Evolutionary conservation across 768 basidiomycete species (phyloP).

Genomic region (Podaxis rugospora): DNA sequence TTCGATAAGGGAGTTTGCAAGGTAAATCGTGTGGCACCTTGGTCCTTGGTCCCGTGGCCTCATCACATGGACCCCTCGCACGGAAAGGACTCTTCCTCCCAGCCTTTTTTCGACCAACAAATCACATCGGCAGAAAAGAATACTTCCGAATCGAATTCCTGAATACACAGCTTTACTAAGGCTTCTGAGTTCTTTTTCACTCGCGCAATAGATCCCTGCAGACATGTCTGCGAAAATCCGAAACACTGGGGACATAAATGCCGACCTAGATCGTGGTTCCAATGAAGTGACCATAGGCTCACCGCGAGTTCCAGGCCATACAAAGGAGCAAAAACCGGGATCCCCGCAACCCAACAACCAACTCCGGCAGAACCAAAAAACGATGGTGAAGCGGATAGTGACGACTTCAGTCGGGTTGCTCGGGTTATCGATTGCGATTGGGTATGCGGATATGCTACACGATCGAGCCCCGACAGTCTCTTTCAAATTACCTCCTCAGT

Average conservation of each 20-base stretch:
- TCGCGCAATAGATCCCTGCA: not conserved
- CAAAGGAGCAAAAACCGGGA: not conserved
- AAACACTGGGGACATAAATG: not conserved
- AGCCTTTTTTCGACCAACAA: not conserved
- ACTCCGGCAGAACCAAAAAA: not conserved
- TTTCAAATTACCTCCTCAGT: slow-evolving; percentile 21
- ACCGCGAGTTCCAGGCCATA: too few relatives aligned
- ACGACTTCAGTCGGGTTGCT: not conserved
- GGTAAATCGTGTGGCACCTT: not conserved
- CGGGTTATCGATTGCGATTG: not conserved
- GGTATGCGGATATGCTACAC: not conserved
- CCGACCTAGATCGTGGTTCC: not conserved
- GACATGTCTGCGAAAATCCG: not conserved
- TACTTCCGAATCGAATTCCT: not conserved
- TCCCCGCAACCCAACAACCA: not conserved
- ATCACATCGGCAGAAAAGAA: not conserved
- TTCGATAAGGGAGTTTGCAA: not conserved
- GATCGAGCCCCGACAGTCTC: not conserved
- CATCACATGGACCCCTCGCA: not conserved
- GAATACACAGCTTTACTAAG: not conserved
- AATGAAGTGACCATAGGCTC: too few relatives aligned
- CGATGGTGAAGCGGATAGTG: not conserved
- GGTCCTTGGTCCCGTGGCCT: not conserved
- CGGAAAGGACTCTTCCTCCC: not conserved
- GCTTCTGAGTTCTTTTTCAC: not conserved